Percentiles rank a stretch among this genome's conserved stretches.
Conservation (phyloP, 2,329 filamentous ascomycete genomes). For the Eurotiales sp. region DNA sequence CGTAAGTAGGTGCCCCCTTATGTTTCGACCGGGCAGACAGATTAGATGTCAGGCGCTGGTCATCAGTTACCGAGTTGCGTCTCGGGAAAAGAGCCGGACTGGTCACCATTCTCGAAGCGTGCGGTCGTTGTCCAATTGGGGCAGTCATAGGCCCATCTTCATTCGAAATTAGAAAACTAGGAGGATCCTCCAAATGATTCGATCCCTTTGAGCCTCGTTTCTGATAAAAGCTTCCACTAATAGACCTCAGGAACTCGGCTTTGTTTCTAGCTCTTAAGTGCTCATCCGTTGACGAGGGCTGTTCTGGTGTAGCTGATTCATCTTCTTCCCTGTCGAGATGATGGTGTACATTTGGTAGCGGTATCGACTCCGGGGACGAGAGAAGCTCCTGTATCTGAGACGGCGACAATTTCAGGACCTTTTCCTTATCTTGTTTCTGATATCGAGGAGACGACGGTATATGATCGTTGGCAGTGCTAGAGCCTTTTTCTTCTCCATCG, state of each 20-base stretch:
- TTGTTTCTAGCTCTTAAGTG: slow-evolving; percentile 18
- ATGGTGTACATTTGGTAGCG: slow-evolving; percentile 35
- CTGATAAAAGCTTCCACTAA: slow-evolving; percentile 14
- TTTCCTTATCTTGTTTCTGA: slow-evolving; percentile 24
- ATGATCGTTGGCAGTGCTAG: neutral
- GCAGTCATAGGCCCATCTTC: slow-evolving; percentile 19
- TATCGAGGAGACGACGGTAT: slow-evolving; percentile 2
- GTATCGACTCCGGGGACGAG: slow-evolving; percentile 46
- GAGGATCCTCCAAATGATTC: slow-evolving; percentile 22
- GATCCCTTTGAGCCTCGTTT: slow-evolving; percentile 4
- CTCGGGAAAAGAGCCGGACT: slow-evolving; percentile 27
- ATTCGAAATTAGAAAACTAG: slow-evolving; percentile 21
- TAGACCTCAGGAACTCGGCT: slow-evolving; percentile 21
- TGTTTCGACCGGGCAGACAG: slow-evolving; percentile 31
- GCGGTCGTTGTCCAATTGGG: slow-evolving; percentile 27
- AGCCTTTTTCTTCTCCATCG: neutral
- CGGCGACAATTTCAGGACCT: slow-evolving; percentile 48
- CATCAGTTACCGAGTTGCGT: slow-evolving; percentile 26
- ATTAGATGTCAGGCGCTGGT: slow-evolving; percentile 30
- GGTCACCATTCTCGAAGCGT: slow-evolving; percentile 32
- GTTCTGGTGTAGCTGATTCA: neutral
- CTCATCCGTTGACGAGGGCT: slow-evolving; percentile 26
- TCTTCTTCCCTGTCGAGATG: slow-evolving; percentile 8
- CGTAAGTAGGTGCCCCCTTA: slow-evolving; percentile 27
- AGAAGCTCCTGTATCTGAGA: slow-evolving; percentile 50